These are phyloP conservation scores for Pleurotus pulmonarius DNA, from an alignment of 768 basidiomycete species.

Conservation along the genomic window DNA sequence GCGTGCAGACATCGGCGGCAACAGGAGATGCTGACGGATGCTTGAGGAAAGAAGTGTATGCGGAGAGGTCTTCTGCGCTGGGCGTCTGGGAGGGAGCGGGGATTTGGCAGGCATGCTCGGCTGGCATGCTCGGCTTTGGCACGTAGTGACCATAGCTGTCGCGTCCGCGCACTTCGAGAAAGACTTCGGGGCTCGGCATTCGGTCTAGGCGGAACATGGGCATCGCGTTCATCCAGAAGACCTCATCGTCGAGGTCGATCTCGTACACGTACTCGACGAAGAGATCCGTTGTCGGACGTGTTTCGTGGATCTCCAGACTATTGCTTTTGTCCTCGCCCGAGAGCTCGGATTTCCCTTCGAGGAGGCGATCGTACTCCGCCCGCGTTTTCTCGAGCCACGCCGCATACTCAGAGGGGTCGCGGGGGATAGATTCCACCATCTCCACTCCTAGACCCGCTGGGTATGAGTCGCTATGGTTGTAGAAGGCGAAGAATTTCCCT, in stretches of 20 bases:
- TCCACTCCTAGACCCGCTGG: conserved; percentile 19
- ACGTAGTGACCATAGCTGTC: conserved; percentile 16
- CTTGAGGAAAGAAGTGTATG: conserved; percentile 4
- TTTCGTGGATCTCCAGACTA: background rate
- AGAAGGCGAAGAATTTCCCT: conserved; percentile 16
- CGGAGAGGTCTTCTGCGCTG: conserved; percentile 6
- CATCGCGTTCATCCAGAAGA: conserved; percentile 15
- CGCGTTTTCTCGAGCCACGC: conserved; percentile 12
- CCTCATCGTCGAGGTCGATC: conserved; percentile 24
- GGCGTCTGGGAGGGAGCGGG: conserved; percentile 11
- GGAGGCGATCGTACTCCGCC: background rate
- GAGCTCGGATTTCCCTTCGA: background rate
- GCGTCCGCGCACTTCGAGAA: conserved; percentile 12
- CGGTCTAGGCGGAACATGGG: conserved; percentile 9
- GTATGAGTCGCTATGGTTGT: conserved; percentile 18
- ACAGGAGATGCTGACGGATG: too few relatives aligned
- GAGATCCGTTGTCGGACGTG: conserved; percentile 13
- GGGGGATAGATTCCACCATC: conserved; percentile 16
- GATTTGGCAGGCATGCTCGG: conserved; percentile 12
- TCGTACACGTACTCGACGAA: conserved; percentile 25
- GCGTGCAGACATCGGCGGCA: background rate
- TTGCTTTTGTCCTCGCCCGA: background rate
- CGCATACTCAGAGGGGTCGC: conserved; percentile 11
- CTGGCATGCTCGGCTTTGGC: conserved; percentile 9
- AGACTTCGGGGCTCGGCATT: conserved; percentile 13